Percentiles rank a stretch among this genome's conserved stretches.
Conservation (phyloP, 2,329 filamentous ascomycete species). For the Penicillium corylophilum region DNA sequence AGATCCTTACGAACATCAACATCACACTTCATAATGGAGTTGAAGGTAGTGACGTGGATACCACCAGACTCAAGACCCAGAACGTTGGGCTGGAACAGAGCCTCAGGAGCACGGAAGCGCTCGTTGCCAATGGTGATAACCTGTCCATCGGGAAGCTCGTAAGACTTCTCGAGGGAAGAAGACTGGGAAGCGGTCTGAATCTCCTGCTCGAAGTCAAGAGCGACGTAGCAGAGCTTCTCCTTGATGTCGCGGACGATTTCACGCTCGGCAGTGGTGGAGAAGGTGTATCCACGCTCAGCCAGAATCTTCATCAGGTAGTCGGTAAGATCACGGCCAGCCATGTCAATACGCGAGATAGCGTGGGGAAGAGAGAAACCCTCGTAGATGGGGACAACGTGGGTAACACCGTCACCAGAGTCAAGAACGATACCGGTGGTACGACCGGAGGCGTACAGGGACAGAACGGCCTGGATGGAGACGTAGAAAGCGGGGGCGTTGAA, state of each 20-base stretch:
- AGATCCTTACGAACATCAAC: constrained; percentile 99
- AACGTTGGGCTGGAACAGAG: constrained; percentile 98
- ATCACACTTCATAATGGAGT: constrained; percentile 99
- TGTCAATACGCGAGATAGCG: constrained; percentile 99
- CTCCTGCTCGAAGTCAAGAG: constrained; percentile 99
- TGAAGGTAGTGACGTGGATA: constrained; percentile 99
- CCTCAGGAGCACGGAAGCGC: constrained; percentile 99
- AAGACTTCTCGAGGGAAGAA: constrained; percentile 99
- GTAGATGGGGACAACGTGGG: constrained; percentile 99
- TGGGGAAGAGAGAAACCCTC: constrained; percentile 99
- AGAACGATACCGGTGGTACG: constrained; percentile 99
- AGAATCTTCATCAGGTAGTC: constrained; percentile 99
- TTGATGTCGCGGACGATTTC: constrained; percentile 99
- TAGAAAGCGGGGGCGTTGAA: constrained; percentile 99
- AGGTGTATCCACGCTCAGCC: constrained; percentile 98
- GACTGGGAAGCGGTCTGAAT: constrained; percentile 99
- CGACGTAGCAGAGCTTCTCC: constrained; percentile 99
- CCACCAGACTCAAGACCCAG: constrained; percentile 97
- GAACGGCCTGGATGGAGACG: constrained; percentile 99
- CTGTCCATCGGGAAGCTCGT: constrained; percentile 98
- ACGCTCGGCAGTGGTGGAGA: constrained; percentile 99
- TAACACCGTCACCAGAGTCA: constrained; percentile 99
- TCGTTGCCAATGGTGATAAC: constrained; percentile 99
- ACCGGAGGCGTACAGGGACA: constrained; percentile 99
- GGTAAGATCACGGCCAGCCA: constrained; percentile 99